Base-by-base conservation (phyloP, 176 grass and related monocot genomes). In the Musa itinerans region DNA sequence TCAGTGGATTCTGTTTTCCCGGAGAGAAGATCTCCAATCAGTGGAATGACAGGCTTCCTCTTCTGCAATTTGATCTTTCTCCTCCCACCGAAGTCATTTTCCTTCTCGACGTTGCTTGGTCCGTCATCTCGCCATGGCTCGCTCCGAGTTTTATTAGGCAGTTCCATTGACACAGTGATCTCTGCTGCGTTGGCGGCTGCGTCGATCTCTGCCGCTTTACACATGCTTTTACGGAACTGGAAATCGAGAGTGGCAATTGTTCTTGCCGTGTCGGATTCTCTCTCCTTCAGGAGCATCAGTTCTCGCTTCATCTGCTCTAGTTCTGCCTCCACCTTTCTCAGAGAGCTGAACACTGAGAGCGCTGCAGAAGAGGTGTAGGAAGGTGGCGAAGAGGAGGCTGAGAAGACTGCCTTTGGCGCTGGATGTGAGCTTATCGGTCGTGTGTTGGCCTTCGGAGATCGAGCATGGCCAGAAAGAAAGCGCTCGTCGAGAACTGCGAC, bases 21-120 rank as follows among this genome's bases (percentile, higher is more conserved):
- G 26, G 69, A 79, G 73, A 87, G 87, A 51, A 92, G 78, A 78
- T 96, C 85, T 0, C 85, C 81, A 56, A 92, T 72, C 26, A 96
- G 85, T 9, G 93, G 89, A 12, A 96, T 85, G 75, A 96, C 85
- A 19, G 89, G 93, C 74, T 90, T 96, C 69, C 80, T 82, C 85
- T 92, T 92, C 63, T 79, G 76, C 52, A 67, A 68, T 64, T 88
- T 90, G 78, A 79, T 81, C 76, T 82, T 89, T 76, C 81, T 69
- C 34, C 76, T 69, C 10, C 81, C 63, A 9, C 82, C 17, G 1
- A 86, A 74, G n/a, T 92, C 78, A 48, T 91, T 86, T 61, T 89
- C 86, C 11, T 90, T 11, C 65, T 90, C 89, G 50, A 81, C 73
- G 48, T 88, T 83, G 69, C 85, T 92, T 29, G 88, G 77, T 8